Base-by-base conservation (phyloP, 805 yeast species). In the Saccharomycopsis guyanensis region DNA sequence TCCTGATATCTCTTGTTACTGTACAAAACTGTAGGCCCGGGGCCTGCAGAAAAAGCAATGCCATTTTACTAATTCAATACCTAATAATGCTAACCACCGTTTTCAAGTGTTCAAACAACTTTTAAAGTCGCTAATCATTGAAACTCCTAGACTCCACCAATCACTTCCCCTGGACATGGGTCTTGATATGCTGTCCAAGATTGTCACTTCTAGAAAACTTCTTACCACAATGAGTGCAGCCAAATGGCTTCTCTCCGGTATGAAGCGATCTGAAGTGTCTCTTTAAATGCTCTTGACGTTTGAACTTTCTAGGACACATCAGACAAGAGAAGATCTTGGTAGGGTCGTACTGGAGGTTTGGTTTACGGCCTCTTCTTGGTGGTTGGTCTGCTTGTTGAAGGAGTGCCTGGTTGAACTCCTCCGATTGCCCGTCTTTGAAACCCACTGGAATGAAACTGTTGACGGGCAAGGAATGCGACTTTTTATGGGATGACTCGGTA, bases 241-340 rank as follows among this genome's bases (percentile, higher is more conserved):
- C 75, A 60, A 70, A 80, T 0, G 87, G 91, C 60, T 80, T 82
- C 47, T 80, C 86, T 46, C 79, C 71, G 29, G 83, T 81, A 57
- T 83, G 93, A 50, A 83, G 67, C 16, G 86, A 78, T 48, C 89
- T 66, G 58, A 79, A 75, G 56, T 83, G 93, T 50, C 93, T 70
- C 59, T 80, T 81, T 55, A 83, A 64, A 60, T 83, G 93, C 57
- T 83, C 93, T 59, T 82, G 86, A 54, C 93, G 70, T 58, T 80
- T 78, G 63, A 83, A 83, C 39, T 75, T 60, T 54, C 89, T 70
- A 40, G 73, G 69, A 59, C 91, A 82, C 56, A 70, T 73, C 27
- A 73, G 74, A 59, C 89, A 82, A 25, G 74, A 73, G 57, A 72
- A 82, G 36, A 76, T 76, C 61, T 80, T 80, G 8, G 72, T 42